A percentile compares a stretch with the other conserved stretches of the same genome.
Conservation (phyloP, 2,329 filamentous ascomycete species). For the Paecilomyces sp. region DNA sequence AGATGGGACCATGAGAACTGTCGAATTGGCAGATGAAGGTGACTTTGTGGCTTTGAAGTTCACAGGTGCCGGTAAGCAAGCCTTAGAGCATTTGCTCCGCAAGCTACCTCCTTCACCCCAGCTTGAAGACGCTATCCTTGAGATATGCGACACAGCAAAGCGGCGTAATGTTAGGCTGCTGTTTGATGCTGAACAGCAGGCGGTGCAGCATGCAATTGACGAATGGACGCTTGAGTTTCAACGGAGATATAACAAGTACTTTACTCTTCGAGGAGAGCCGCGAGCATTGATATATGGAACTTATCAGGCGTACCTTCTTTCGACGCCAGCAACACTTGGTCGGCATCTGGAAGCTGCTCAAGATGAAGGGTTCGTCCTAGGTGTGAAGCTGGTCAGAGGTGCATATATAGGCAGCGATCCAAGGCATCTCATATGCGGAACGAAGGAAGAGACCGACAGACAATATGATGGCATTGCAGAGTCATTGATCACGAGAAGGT, state of each 20-base stretch:
- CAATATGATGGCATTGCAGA: constrained; percentile 66
- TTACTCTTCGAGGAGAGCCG: constrained; percentile 23
- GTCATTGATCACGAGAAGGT: constrained; percentile 57
- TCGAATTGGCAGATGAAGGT: constrained; percentile 40
- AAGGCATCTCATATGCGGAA: constrained; percentile 61
- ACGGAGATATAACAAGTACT: constrained; percentile 60
- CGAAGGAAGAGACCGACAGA: constrained; percentile 60
- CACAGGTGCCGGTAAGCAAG: constrained; percentile 73
- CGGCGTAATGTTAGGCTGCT: constrained; percentile 64
- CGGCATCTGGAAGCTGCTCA: constrained; percentile 54
- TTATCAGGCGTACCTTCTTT: constrained; percentile 69
- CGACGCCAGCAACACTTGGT: constrained; percentile 51
- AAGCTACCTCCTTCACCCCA: constrained; percentile 55
- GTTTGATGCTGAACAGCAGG: constrained; percentile 78
- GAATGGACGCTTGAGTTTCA: constrained; percentile 71
- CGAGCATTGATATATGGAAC: constrained; percentile 69
- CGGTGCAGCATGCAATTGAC: constrained; percentile 71
- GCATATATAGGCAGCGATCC: constrained; percentile 66
- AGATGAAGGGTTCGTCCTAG: constrained; percentile 57
- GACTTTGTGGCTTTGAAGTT: constrained; percentile 67
- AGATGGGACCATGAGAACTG: constrained; percentile 65
- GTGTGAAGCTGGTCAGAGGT: constrained; percentile 68
- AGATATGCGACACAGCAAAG: constrained; percentile 66
- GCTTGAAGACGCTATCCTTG: constrained; percentile 62
- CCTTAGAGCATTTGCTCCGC: constrained; percentile 59